A percentile compares a stretch with the other conserved stretches of the same genome.
These are phyloP conservation scores for Ceratocystis destructans DNA, from an alignment of 2,329 filamentous ascomycete genomes.

Conservation along the genomic window DNA sequence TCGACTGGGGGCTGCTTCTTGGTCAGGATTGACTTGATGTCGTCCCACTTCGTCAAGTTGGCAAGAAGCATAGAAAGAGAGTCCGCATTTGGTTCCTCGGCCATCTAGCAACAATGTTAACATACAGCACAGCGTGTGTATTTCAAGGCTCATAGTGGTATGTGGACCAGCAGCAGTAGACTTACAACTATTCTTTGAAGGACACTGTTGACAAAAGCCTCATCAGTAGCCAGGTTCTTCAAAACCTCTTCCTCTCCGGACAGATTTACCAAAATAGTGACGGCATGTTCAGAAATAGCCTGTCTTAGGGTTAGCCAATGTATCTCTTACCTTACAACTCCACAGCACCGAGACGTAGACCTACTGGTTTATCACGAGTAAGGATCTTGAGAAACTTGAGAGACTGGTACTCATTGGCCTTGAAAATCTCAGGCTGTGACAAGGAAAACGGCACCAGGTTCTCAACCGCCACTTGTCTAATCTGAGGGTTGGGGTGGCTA, in stretches of 20 bases:
- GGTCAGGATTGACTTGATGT: slow-evolving; percentile 52
- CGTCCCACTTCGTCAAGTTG: slow-evolving; percentile 74
- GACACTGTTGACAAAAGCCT: slow-evolving; percentile 63
- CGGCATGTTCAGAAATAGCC: slow-evolving; percentile 83
- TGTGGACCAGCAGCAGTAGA: slow-evolving; percentile 20
- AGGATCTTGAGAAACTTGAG: slow-evolving; percentile 79
- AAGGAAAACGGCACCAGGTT: slow-evolving; percentile 74
- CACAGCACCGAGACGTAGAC: slow-evolving; percentile 23
- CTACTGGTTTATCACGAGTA: slow-evolving; percentile 61
- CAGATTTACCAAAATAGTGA: slow-evolving; percentile 81
- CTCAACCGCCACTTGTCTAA: slow-evolving; percentile 72
- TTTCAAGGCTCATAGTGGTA: no score
- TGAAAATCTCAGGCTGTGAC: slow-evolving; percentile 67
- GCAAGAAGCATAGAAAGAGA: slow-evolving; percentile 82
- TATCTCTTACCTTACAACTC: no score
- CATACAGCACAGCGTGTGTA: no score
- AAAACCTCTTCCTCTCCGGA: slow-evolving; percentile 65
- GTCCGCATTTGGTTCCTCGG: slow-evolving; percentile 69
- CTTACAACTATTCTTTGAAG: slow-evolving; percentile 60
- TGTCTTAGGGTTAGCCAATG: slow-evolving; percentile 28
- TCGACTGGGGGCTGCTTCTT: slow-evolving; percentile 56
- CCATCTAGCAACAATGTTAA: slow-evolving; percentile 35
- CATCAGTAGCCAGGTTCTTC: slow-evolving; percentile 58
- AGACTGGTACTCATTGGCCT: slow-evolving; percentile 61
- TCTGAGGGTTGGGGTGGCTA: slow-evolving; percentile 79